phyloP scores from a whole-genome alignment of 2,329 filamentous ascomycete species.

The Fusarium algeriense region DNA sequence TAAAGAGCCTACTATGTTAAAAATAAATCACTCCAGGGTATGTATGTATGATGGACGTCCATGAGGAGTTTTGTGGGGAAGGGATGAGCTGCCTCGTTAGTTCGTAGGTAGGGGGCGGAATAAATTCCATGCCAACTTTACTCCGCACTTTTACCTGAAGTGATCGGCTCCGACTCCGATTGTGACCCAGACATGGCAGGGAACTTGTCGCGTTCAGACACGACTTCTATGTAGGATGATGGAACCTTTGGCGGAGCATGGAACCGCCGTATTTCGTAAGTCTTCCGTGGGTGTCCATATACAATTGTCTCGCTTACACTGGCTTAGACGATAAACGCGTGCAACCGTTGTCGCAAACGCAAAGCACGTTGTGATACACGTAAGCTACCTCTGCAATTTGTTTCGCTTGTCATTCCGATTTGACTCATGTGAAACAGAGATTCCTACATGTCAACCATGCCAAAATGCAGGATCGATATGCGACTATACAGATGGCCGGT shows the following conservation, averaged over 20 bases:
- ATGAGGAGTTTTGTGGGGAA: background rate
- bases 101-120: background rate
- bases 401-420: rapidly evolving
- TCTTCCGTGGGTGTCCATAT: too few relatives aligned
- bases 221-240: background rate
- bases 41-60: background rate
- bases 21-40: background rate
- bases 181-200: background rate
- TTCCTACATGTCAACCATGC: slow-evolving; percentile 15
- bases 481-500: slow-evolving; percentile 20
- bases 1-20: background rate
- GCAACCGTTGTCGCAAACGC: slow-evolving; percentile 22
- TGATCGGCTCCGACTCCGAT: background rate
- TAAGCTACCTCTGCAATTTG: background rate
- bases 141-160: slow-evolving; percentile 12
- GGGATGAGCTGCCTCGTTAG: background rate
- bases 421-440: background rate
- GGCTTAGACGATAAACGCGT: slow-evolving; percentile 15
- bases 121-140: background rate
- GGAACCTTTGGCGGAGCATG: background rate
- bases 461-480: slow-evolving; percentile 13
- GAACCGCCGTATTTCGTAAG: slow-evolving; percentile 14
- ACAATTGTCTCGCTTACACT: background rate
- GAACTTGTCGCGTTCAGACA: background rate
- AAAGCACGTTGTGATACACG: slow-evolving; percentile 23